These are phyloP conservation scores for Pezicula radicicola DNA, from an alignment of 2,329 filamentous ascomycete genomes.

Conservation along the genomic window DNA sequence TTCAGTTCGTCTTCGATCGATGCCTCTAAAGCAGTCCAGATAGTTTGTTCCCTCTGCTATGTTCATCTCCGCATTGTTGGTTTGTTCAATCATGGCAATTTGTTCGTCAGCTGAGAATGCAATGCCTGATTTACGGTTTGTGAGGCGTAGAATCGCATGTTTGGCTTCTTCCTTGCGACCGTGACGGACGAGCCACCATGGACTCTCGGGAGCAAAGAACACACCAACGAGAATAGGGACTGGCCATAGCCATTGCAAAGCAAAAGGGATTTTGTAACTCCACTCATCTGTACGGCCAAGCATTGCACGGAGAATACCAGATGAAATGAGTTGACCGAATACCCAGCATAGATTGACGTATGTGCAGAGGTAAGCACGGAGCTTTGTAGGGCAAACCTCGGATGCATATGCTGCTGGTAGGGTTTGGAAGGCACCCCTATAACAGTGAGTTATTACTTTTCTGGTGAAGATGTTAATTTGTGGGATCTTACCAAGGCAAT, in stretches of 20 bases:
- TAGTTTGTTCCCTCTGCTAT: conserved; percentile 42
- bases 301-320: conserved; percentile 42
- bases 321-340: conserved; percentile 44
- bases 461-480: conserved; percentile 23
- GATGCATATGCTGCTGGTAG: conserved; percentile 30
- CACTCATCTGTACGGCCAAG: conserved; percentile 38
- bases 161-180: conserved; percentile 40
- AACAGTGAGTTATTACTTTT: conserved; percentile 8
- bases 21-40: conserved; percentile 45
- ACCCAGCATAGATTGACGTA: conserved; percentile 54
- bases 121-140: conserved; percentile 25
- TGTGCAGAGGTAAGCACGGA: conserved; percentile 32
- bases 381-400: conserved; percentile 31
- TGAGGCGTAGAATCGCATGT: conserved; percentile 37
- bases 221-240: conserved; percentile 41
- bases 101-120: conserved; percentile 17
- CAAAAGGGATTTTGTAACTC: conserved; percentile 45
- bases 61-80: conserved; percentile 50
- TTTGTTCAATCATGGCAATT: conserved; percentile 52
- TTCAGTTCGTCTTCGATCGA: conserved; percentile 47
- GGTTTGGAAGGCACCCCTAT: conserved; percentile 35
- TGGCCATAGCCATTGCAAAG: conserved; percentile 48
- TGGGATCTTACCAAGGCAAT: conserved; percentile 40
- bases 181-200: conserved; percentile 43
- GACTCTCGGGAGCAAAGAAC: conserved; percentile 44